Conservation (phyloP, 495 filamentous ascomycete species). For the Hypoxylon subgilvum region DNA sequence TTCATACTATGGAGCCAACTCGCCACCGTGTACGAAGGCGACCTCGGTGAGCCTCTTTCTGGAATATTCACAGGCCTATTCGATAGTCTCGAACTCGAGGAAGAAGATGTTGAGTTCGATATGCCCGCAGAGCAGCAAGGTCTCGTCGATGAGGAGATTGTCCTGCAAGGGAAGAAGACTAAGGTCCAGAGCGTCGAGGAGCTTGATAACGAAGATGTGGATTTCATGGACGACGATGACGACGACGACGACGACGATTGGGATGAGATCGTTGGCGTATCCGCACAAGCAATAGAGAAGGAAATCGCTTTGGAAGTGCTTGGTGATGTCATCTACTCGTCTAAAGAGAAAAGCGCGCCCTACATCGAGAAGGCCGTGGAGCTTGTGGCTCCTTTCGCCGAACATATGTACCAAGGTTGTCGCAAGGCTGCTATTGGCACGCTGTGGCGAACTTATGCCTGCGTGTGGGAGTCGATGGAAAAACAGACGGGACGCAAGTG, state of each 20-base stretch:
- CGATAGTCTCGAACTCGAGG: constrained; percentile 85
- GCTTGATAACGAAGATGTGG: constrained; percentile 65
- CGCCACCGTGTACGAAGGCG: constrained; percentile 90
- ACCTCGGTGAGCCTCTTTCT: constrained; percentile 84
- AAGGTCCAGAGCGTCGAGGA: constrained; percentile 69
- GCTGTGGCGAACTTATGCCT: constrained; percentile 90
- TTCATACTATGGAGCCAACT: constrained; percentile 96
- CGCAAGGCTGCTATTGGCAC: constrained; percentile 89
- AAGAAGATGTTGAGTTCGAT: constrained; percentile 81
- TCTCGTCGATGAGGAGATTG: constrained; percentile 73
- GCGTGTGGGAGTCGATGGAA: constrained; percentile 84
- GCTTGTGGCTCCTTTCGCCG: constrained; percentile 74
- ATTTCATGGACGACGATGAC: constrained; percentile 64
- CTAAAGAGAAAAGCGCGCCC: constrained; percentile 58
- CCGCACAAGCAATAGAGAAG: constrained; percentile 90
- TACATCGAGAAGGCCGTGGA: constrained; percentile 92
- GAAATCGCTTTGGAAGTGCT: constrained; percentile 96
- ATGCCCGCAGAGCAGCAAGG: constrained; percentile 79
- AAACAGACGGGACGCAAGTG: constrained; percentile 80
- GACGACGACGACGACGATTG: constrained; percentile 81
- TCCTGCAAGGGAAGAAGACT: constrained; percentile 80
- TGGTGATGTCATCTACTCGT: constrained; percentile 87
- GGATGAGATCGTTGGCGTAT: constrained; percentile 79
- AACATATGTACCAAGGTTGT: constrained; percentile 92
- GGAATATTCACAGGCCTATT: constrained; percentile 86